Evolutionary conservation across 208 protist genomes (phyloP).

Genomic region (Wallacemonas sp.): DNA sequence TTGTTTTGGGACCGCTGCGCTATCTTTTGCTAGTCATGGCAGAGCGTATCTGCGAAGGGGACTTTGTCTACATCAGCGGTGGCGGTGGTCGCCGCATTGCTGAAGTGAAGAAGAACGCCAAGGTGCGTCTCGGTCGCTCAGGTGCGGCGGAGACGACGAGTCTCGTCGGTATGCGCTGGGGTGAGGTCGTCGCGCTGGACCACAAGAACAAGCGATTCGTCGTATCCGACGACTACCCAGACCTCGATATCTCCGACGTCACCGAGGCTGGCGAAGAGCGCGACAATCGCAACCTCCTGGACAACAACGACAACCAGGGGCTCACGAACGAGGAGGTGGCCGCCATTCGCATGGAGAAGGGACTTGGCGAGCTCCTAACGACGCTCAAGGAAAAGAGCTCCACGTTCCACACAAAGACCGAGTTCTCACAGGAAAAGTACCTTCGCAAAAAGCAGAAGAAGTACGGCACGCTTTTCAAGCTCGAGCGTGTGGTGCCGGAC

Average conservation of each 20-base stretch:
- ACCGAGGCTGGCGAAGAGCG: slow-evolving; percentile 20
- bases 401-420: slow-evolving; percentile 87
- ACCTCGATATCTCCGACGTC: slow-evolving; percentile 79
- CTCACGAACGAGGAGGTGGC: slow-evolving; percentile 79
- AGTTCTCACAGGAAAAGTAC: slow-evolving; percentile 92
- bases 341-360: slow-evolving; percentile 66
- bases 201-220: slow-evolving; percentile 52
- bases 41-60: slow-evolving; percentile 56
- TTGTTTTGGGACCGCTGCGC: slow-evolving; percentile 2
- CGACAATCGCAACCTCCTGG: slow-evolving; percentile 84
- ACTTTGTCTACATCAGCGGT: slow-evolving; percentile 84
- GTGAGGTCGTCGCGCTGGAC: slow-evolving; percentile 71
- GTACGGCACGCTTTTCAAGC: slow-evolving; percentile 83
- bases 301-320: slow-evolving; percentile 79
- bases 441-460: slow-evolving; percentile 91
- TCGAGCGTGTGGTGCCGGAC: slow-evolving; percentile 72
- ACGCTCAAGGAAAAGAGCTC: slow-evolving; percentile 80
- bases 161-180: slow-evolving; percentile 82
- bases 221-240: slow-evolving; percentile 73
- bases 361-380: slow-evolving; percentile 70
- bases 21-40: slow-evolving; percentile 18
- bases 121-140: slow-evolving; percentile 64
- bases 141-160: slow-evolving; percentile 54
- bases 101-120: slow-evolving; percentile 48
- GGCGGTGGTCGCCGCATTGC: slow-evolving; percentile 67